A percentile compares a stretch with the other conserved stretches of the same genome.
Evolutionary conservation across 169 alveolate species (phyloP).

Genomic region (Babesia bigemina): DNA sequence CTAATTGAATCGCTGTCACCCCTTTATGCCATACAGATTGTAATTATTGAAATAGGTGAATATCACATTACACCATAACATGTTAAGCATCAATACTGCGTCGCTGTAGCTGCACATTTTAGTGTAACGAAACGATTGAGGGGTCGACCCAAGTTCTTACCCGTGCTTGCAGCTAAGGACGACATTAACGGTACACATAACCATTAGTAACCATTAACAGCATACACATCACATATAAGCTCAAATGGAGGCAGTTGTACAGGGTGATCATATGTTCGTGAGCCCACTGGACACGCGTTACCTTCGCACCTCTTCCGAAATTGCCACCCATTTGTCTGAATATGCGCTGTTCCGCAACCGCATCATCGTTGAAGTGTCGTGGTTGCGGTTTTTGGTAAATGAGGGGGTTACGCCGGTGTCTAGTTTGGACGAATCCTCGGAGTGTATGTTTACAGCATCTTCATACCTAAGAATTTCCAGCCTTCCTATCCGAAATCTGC

Average conservation of each 20-base stretch:
- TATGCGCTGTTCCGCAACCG: conserved; percentile 87
- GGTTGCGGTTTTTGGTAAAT: conserved; percentile 86
- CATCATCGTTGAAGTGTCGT: conserved; percentile 87
- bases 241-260: background rate
- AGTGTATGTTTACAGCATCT: conserved; percentile 21
- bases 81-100: too few species aligned
- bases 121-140: too few species aligned
- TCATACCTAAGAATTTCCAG: conserved; percentile 8
- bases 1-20: too few species aligned
- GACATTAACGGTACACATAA: too few species aligned
- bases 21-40: too few species aligned
- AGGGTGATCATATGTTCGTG: conserved; percentile 4
- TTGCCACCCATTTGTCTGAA: conserved; percentile 83
- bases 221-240: too few species aligned
- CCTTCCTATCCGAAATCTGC: conserved; percentile 21
- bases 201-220: too few species aligned
- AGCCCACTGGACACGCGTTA: conserved; percentile 92
- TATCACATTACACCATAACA: too few species aligned
- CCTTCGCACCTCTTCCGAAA: conserved; percentile 62
- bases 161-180: too few species aligned
- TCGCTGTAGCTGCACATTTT: too few species aligned
- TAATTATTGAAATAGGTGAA: too few species aligned
- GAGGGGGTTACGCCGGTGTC: conserved; percentile 71
- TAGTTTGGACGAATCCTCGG: conserved; percentile 61
- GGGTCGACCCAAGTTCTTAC: too few species aligned